Evolutionary conservation across 2,329 filamentous ascomycete genomes (phyloP), one percentile per base, ranked within the genome.

Genomic region (Bipolaris victoriae): DNA sequence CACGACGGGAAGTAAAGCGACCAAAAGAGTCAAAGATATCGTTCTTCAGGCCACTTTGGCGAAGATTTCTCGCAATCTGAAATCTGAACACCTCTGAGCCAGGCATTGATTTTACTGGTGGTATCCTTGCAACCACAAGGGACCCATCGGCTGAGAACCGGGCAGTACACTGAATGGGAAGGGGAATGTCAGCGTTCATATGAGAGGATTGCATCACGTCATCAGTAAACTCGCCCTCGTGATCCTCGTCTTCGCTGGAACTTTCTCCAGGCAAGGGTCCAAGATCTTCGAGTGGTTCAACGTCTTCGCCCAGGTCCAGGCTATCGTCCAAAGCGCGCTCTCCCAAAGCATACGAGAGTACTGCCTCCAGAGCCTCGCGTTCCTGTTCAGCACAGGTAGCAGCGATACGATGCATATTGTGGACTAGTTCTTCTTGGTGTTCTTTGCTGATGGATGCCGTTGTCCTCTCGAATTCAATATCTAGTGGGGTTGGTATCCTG

Each of bases 201-300:
- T 84, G 84, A 24, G 83, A 78, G 9, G 80, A 79, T 45, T 81
- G 80, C 60, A 86, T 79, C 18, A 82, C 74, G 55, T 83, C 83
- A 55, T 83, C 79, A 26, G 70, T 74, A 20, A 69, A 71, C 44
- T 72, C 71, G 41, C 71, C 70, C 33, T 91, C 89, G 55, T 77
- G 78, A 46, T 93, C 91, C 63, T 93, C 90, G 58, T 92, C 89
- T 61, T 92, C 89, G 67, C 90, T 96, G 3, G 92, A 97, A 64
- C 91, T 94, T 63, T 95, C 91, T 55, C 90, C 71, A 7, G 62
- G 64, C 29, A 69, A 35, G 18, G 63, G 61, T 76, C 79, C 36
- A 26, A 67, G 39, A 33, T 69, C 67, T 54, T 76, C 75, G 52
- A 62, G 49, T 85, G 53, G 86, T 7, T 90, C 88, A 62, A 87